Base-by-base conservation (phyloP, 306 rosid species). In the Cicer judaicum region DNA sequence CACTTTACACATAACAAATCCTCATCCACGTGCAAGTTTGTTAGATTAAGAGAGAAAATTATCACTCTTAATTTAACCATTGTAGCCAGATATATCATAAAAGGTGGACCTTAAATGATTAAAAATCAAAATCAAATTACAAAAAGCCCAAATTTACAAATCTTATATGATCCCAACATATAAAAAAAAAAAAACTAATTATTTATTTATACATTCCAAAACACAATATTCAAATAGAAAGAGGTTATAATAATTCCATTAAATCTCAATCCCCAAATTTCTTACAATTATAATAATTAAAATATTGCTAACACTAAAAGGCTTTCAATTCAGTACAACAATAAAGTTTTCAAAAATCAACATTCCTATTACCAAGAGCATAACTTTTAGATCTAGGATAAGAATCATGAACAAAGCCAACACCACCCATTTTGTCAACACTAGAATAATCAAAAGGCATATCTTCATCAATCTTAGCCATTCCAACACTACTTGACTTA, bases 391-490 rank as follows among this genome's bases (percentile, higher is more conserved):
- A 89, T 56, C 93, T 84, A 0, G 96, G 90, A 70, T 79, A 72
- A 1, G 73, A 69, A 10, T 79, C 76, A 0, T 71, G 55, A 10
- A 34, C 78, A 64, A 4, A 16, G 14, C 14, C 70, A 47, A 21
- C 75, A 43, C n/a, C 74, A 0, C 52, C 68, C 0, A 40, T 46
- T 10, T 80, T 54, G 12, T 79, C 82, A 0, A 77, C 64, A 43
- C 10, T 2, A 40, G 77, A 70, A 6, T 13, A 49, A 12, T 91
- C 96, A 63, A 24, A 63, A 12, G 93, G 73, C 13, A 7, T 72
- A 3, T 92, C 96, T 68, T 92, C 96, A 48, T 89, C 97, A 24
- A 92, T 89, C 70, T 15, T 70, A 1, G 84, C 83, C 97, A 92
- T 89, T 1, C 89, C 89, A 13, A 88, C 96, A 50, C 92, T 92